Evolutionary conservation across 345 rosid species (phyloP), one percentile per base, ranked within the genome.

Genomic region (Anacardium occidentale): DNA sequence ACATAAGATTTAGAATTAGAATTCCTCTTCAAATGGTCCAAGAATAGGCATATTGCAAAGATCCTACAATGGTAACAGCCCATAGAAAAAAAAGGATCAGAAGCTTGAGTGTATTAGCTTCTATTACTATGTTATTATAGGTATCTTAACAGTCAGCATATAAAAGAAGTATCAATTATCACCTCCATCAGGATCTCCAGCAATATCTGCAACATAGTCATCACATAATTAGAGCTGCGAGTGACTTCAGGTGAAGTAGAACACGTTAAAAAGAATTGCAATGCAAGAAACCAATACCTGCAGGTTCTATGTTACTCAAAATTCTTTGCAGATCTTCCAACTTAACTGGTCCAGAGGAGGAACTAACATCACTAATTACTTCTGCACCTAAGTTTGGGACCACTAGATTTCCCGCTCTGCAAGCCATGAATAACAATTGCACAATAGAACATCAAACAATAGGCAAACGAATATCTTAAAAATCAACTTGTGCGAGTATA

Each of bases 251-350:
- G 15, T 20, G 71, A 40, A 74, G 50, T 59, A 22, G 69, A 64
- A 60, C 59, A 34, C 48, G 58, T 25, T n/a, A 15, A 21, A 17
- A 24, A 44, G 54, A 52, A 64, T 66, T 40, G 60, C 29, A 9
- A 5, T 21, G 24, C 53, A 26, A 70, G 56, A 62, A 73, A 71
- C 69, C 13, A 8, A 62, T 78, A 89, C 98, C 96, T 75, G 81
- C 82, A 75, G 95, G 88, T 11, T 78, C 91, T 40, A 95, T 86
- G 80, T 84, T 89, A 85, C 88, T 88, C 79, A 95, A 85, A 78
- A 95, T 95, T 81, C 98, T 89, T 85, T 88, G 92, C 81, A 95
- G 79, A 80, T 92, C 98, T 78, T 86, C 91, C 83, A 92, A 78
- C 83, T 83, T 89, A 45, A 95, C 96, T 25, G 98, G 93, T 74